phyloP scores from a whole-genome alignment of 352 stramenopile genomes.

The Pythium aristosporum region DNA sequence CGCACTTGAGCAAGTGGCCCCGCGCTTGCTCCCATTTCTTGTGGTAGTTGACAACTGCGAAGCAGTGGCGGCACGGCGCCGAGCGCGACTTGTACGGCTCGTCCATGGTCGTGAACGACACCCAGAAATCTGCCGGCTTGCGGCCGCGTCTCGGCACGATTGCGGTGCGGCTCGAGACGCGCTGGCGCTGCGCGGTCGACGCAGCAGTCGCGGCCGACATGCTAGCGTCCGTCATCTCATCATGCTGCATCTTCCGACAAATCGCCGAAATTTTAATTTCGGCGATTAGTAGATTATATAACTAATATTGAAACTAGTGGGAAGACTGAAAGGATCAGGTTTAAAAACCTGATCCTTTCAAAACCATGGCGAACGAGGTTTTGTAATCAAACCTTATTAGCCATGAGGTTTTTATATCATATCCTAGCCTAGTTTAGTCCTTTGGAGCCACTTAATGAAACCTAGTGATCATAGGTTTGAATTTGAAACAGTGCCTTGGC shows the following conservation, averaged over 20 bases:
- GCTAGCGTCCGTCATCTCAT: constrained; percentile 10
- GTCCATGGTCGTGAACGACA: constrained; percentile 44
- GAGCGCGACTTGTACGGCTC: constrained; percentile 48
- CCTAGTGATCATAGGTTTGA: too few relatives aligned
- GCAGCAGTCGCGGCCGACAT: neutral
- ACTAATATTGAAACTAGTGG: too few relatives aligned
- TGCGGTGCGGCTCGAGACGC: neutral
- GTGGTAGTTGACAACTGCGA: constrained; percentile 38
- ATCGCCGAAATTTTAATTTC: neutral
- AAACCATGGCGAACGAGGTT: too few relatives aligned
- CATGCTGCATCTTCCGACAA: neutral
- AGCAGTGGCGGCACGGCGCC: constrained; percentile 55
- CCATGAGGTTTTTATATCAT: too few relatives aligned
- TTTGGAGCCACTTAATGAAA: too few relatives aligned
- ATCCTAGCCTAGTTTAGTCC: too few relatives aligned
- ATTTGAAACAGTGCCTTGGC: too few relatives aligned
- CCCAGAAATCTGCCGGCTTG: constrained; percentile 48
- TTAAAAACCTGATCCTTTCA: neutral
- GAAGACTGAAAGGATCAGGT: too few relatives aligned
- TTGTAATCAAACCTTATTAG: too few relatives aligned
- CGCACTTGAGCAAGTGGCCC: constrained; percentile 56
- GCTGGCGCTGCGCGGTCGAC: neutral
- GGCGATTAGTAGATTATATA: neutral
- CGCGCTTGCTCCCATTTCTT: constrained; percentile 69
- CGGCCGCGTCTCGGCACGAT: constrained; percentile 32